Evolutionary conservation across 2,329 filamentous ascomycete species (phyloP), one percentile per base, ranked within the genome.

Genomic region (Curvularia lunata): DNA sequence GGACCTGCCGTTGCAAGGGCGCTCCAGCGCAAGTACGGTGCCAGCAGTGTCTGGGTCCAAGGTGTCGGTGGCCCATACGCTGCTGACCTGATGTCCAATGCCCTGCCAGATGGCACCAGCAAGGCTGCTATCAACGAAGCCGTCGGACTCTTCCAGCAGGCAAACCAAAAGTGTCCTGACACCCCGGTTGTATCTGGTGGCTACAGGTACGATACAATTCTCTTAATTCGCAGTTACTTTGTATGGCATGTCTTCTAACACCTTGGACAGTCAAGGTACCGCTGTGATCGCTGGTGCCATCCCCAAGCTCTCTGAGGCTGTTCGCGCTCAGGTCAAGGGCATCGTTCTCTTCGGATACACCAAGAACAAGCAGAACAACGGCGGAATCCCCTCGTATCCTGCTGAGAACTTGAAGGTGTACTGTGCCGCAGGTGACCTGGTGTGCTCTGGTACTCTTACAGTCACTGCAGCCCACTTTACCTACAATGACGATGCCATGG

Each of bases 261-360:
- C 4, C 2, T 3, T 5, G 21, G n/a, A 18, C 43, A 77, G 72
- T 45, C 78, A 80, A 69, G 77, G 78, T 38, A 70, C 75, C 4
- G 77, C 77, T 12, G 65, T 79, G 32, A 77, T 77, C 27, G 74
- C 75, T 2, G 70, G 66, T 12, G 67, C 77, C 0, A 68, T 79
- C 46, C 61, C 68, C 18, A 63, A 66, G 9, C 66, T 76, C 7
- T 61, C 62, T 13, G 28, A 63, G 13, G 57, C 61, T 1, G 65
- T 77, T 19, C 68, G 68, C 51, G 50, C 66, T 27, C 67, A 69
- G 27, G 66, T 79, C 54, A 73, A 73, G n/a, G 77, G 77, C 13
- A 67, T 75, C 2, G 76, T 78, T 25, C 66, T 78, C 16, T 79
- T 77, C 47, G 77, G 78, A 12, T 76, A 80, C 65, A 79, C 77